phyloP scores from a whole-genome alignment of 805 yeast species.

The Pachysolen tannophilus region DNA sequence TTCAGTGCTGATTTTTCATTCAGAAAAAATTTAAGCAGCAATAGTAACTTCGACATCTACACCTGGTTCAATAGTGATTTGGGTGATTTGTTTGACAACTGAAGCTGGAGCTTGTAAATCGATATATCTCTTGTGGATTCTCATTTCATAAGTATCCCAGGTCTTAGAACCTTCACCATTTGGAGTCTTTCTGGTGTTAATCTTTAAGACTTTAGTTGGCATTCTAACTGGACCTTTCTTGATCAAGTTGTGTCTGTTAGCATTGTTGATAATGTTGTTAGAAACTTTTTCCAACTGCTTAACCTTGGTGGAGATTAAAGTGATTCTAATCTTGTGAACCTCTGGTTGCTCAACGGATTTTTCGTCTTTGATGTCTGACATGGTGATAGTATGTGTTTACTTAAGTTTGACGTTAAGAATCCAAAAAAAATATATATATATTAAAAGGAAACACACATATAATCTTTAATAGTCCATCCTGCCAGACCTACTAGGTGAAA shows the following conservation, averaged over 20 bases:
- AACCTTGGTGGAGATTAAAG: conserved; percentile 98
- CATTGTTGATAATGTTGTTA: conserved; percentile 81
- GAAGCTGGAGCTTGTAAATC: conserved; percentile 96
- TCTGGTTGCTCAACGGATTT: conserved; percentile 74
- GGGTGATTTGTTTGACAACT: conserved; percentile 90
- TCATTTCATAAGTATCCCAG: conserved; percentile 99
- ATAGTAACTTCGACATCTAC: conserved; percentile 94
- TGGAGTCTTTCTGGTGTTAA: conserved; percentile 99
- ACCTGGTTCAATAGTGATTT: conserved; percentile 98
- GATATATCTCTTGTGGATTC: conserved; percentile 99
- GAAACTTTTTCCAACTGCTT: conserved; percentile 97
- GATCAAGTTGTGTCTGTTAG: conserved; percentile 71
- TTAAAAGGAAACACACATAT: no score
- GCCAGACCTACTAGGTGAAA: no score
- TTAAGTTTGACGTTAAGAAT: conserved; percentile 27
- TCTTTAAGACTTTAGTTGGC: conserved; percentile 97
- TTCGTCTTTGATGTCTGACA: conserved; percentile 83
- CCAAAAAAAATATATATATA: background rate
- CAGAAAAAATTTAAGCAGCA: conserved; percentile 55
- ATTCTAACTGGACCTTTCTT: conserved; percentile 99
- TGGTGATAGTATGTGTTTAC: conserved; percentile 24
- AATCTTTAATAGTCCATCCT: no score
- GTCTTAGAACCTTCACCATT: conserved; percentile 99
- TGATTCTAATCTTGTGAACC: conserved; percentile 97
- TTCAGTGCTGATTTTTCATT: no score